A percentile compares a stretch with the other conserved stretches of the same genome.
Evolutionary conservation across 192 early-diverging fungal genomes (phyloP).

Genomic region (Coemansia sp.): DNA sequence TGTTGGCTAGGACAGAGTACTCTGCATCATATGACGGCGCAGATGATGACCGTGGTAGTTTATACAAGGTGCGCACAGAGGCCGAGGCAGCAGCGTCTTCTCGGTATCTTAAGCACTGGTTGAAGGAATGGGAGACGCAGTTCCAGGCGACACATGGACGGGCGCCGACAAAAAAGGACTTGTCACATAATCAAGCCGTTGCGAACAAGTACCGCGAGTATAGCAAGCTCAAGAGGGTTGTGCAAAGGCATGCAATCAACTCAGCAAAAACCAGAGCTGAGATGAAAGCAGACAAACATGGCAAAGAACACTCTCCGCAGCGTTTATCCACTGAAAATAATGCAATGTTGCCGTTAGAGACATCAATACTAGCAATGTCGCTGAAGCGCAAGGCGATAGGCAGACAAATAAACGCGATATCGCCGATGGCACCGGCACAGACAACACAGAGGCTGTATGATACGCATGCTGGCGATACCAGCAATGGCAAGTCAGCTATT

Average conservation of each 20-base stretch:
- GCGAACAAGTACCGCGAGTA: slow-evolving; percentile 44
- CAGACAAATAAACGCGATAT: neutral
- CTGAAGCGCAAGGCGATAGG: slow-evolving; percentile 32
- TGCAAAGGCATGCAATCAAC: neutral
- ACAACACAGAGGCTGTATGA: neutral
- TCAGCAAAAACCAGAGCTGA: neutral
- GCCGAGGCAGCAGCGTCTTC: slow-evolving; percentile 10
- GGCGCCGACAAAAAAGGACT: slow-evolving; percentile 29
- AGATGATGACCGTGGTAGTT: neutral
- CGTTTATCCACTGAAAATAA: neutral
- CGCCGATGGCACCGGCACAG: neutral
- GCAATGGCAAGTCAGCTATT: neutral
- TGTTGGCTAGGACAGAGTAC: neutral
- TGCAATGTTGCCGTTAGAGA: slow-evolving; percentile 26
- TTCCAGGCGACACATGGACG: slow-evolving; percentile 38
- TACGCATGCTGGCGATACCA: neutral
- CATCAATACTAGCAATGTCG: slow-evolving; percentile 24
- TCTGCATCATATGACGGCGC: neutral
- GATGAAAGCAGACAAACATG: neutral
- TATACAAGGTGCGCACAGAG: neutral
- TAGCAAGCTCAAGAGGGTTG: slow-evolving; percentile 34
- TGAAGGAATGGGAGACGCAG: slow-evolving; percentile 46
- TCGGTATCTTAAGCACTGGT: slow-evolving; percentile 43
- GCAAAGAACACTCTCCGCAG: neutral
- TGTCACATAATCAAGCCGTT: slow-evolving; percentile 27